Evolutionary conservation across 2,329 filamentous ascomycete genomes (phyloP), one percentile per base, ranked within the genome.

Genomic region (Fusarium nodosum): DNA sequence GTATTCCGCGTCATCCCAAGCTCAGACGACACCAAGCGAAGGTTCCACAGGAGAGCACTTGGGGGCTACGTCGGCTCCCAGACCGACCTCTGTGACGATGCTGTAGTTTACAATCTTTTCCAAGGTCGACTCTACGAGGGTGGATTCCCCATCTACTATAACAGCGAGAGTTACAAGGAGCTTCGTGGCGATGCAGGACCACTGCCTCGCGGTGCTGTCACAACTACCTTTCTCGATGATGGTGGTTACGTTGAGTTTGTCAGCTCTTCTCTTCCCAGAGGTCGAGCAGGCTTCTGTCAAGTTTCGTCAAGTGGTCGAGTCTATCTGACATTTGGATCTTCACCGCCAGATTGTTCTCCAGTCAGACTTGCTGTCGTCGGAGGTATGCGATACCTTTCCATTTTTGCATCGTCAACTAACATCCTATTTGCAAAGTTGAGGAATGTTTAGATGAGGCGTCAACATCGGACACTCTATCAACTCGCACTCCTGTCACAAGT

Each of bases 271-370:
- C 41, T 63, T 15, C 56, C 46, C 0, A 11, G 12, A 12, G 46
- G 46, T 1, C 46, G 30, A 11, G 53, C 53, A 16, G 42, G 53
- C 7, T 58, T 58, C 10, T 58, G 53, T 7, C 53, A 58, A 10
- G 30, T 7, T 4, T 20, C 22, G 3, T 24, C 16, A 30, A 30
- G 15, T 20, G 53, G 57, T 13, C 53, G 26, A 22, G 30, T 58
- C 7, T 60, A 58, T 18, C 16, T 48, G 9, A 58, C 34, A 3
- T 58, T 60, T 42, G 13, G 7, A 1, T 48, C n/a, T 2, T 11
- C 34, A 1, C 53, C 57, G 7, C 10, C 16, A 5, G 15, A 22
- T 8, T 60, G 57, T 15, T 12, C 30, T 3, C 12, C 42, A 2
- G 16, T 60, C 1, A 22, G n/a, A 0, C n/a, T 58, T 5, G 13